Evolutionary conservation across 2,329 filamentous ascomycete species (phyloP), one percentile per base, ranked within the genome.

Genomic region (Aureobasidium lini): DNA sequence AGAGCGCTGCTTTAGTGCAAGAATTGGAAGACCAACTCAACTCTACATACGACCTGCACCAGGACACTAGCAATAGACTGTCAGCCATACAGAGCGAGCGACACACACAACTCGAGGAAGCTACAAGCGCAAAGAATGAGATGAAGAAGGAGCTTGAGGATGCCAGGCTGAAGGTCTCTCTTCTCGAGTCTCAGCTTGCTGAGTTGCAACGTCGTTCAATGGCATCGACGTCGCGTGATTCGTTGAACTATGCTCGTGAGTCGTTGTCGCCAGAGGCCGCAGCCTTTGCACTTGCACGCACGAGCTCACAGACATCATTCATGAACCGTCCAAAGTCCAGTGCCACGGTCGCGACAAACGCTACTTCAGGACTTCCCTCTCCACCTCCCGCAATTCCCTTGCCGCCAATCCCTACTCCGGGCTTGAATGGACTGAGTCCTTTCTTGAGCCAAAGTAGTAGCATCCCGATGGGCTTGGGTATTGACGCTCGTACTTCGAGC

Each of bases 1-100:
- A 95, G 81, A 95, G 94, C 73, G 88, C 89, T 43, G 85, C 90
- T 23, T 79, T 99, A 11, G 90, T 99, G 8, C 90, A 97, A 71
- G 93, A 99, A 75, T 85, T 99, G 5, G 94, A 99, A 74, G 93
- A 97, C 67, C 94, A 99, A 73, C 84, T 99, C 57, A 92, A 93
- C 70, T 90, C 83, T 71, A 96, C 94, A 75, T 99, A 91, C 73
- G 94, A 99, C 69, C 89, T 96, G 71, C 91, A 93, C 62, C 90
- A 96, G 69, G 79, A 84, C 61, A 86, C 87, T 11, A 91, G 84
- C 72, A 95, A 96, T 75, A 86, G 93, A 57, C 77, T 97, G 57
- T 96, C 92, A 56, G 86, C 88, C 62, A 72, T 79, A 57, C 77
- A 80, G 62, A 73, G 70, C 2, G 78, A 79, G 67, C 71, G 73